phyloP scores from a whole-genome alignment of 805 yeast genomes.

The Wickerhamiella musiphila region DNA sequence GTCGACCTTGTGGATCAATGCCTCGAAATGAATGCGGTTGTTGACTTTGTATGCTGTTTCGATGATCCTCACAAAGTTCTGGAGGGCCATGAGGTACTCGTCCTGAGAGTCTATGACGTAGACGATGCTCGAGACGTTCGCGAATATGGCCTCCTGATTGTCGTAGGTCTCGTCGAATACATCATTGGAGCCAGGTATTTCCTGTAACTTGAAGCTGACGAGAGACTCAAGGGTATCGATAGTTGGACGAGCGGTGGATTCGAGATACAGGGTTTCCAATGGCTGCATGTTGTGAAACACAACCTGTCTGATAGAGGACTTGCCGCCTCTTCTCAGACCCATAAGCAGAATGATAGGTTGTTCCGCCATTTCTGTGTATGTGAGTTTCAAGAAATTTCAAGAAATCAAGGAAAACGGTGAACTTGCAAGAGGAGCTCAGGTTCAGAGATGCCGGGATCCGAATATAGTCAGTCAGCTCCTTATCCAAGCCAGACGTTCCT shows the following conservation, averaged over 20 bases:
- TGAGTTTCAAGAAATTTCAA: too few relatives aligned
- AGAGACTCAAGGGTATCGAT: conserved; percentile 69
- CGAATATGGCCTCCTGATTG: conserved; percentile 48
- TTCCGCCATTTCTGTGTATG: too few relatives aligned
- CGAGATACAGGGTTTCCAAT: conserved; percentile 75
- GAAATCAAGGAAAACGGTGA: too few relatives aligned
- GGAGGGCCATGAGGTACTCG: conserved; percentile 81
- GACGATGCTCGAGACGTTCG: conserved; percentile 74
- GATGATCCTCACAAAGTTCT: conserved; percentile 73
- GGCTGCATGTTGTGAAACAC: conserved; percentile 96
- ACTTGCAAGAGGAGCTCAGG: too few relatives aligned
- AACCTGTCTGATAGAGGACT: conserved; percentile 88
- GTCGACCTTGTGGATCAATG: conserved; percentile 87
- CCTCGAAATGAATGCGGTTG: conserved; percentile 77
- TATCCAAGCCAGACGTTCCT: too few relatives aligned
- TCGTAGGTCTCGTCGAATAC: conserved; percentile 76
- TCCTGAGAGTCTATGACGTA: conserved; percentile 93
- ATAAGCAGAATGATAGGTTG: conserved; percentile 38
- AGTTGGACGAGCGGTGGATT: conserved; percentile 78
- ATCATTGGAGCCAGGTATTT: conserved; percentile 85
- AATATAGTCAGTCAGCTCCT: too few relatives aligned
- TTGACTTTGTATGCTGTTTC: conserved; percentile 74
- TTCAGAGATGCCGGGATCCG: too few relatives aligned
- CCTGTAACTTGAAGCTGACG: conserved; percentile 79
- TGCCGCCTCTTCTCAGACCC: conserved; percentile 73